Evolutionary conservation across 768 basidiomycete genomes (phyloP).

Genomic region (Termitomyces sp.): DNA sequence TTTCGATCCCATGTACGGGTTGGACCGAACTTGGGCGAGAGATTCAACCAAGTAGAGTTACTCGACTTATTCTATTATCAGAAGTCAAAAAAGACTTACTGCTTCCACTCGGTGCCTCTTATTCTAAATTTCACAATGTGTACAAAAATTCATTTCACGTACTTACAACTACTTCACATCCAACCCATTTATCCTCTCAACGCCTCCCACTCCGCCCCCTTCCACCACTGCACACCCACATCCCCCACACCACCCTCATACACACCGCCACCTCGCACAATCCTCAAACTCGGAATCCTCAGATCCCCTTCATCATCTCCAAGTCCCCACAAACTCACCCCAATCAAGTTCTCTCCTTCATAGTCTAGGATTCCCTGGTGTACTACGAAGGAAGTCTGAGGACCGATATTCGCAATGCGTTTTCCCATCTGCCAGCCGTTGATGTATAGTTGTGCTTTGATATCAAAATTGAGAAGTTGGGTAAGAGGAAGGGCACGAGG

Average conservation of each 20-base stretch:
- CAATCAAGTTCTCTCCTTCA: slow-evolving; percentile 8
- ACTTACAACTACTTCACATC: background rate
- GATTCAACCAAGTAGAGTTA: too few species aligned
- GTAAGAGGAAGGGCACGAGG: background rate
- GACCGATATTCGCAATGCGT: slow-evolving; percentile 13
- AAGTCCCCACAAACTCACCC: slow-evolving; percentile 12
- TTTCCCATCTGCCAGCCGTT: slow-evolving; percentile 16
- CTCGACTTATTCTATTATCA: too few species aligned
- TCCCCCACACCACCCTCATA: slow-evolving; percentile 11
- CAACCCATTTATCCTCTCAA: background rate
- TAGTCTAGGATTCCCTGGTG: slow-evolving; percentile 12
- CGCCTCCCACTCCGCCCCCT: slow-evolving; percentile 2
- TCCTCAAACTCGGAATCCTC: slow-evolving; percentile 6
- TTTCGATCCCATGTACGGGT: too few species aligned
- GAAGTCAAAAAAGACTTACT: too few species aligned
- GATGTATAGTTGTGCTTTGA: slow-evolving; percentile 14
- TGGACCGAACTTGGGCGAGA: too few species aligned
- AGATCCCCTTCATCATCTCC: slow-evolving; percentile 4
- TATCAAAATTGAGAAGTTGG: background rate
- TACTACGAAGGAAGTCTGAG: slow-evolving; percentile 11
- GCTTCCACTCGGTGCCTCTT: slow-evolving; percentile 39
- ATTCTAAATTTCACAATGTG: too few species aligned
- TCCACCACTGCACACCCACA: slow-evolving; percentile 3
- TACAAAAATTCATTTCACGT: slow-evolving; percentile 1
- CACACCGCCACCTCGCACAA: slow-evolving; percentile 1